Evolutionary conservation across 2,329 filamentous ascomycete species (phyloP), one percentile per base, ranked within the genome.

Genomic region (Akanthomyces muscarius): DNA sequence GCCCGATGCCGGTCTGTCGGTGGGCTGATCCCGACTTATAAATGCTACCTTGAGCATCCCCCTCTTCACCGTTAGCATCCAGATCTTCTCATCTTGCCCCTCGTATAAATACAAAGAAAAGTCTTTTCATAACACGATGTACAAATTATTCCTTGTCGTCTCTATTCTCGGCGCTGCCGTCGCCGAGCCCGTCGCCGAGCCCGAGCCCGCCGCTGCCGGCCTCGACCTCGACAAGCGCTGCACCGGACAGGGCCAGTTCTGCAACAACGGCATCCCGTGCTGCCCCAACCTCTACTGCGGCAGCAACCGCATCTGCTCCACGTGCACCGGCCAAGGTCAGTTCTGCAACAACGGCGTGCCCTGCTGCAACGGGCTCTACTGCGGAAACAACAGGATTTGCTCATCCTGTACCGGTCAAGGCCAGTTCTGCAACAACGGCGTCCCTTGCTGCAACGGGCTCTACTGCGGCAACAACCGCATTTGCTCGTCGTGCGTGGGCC

Each of bases 211-310:
- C 33, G 33, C 10, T 11, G 33, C 33, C 33, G 25, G 4, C 11
- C 48, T 61, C 38, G 25, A 7, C 11, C 48, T 61, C 38, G 50
- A 61, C 38, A 61, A 54, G 50, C 50, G 59, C 21, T 60, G 57
- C 57, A 30, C 5, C 42, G 16, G 7, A 2, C 18, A 45, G 58
- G 62, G 65, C 11, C 48, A 53, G 13, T 65, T 66, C 25, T 64
- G 63, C 65, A 61, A 61, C 7, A 63, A 60, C 23, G 64, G 62
- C 23, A 45, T 63, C 8, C 64, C 62, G 1, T 65, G 62, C 54
- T 65, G 64, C 51, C 41, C 1, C 16, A 47, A 47, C 28, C 41
- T 56, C 21, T 64, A 30, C 44, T 65, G 64, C 59, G 63, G 62
- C 42, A 56, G 36, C 53, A 56, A 56, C 21, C 18, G 21, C 21